Evolutionary conservation across 768 basidiomycete genomes (phyloP).

Genomic region (Hericium coralloides): DNA sequence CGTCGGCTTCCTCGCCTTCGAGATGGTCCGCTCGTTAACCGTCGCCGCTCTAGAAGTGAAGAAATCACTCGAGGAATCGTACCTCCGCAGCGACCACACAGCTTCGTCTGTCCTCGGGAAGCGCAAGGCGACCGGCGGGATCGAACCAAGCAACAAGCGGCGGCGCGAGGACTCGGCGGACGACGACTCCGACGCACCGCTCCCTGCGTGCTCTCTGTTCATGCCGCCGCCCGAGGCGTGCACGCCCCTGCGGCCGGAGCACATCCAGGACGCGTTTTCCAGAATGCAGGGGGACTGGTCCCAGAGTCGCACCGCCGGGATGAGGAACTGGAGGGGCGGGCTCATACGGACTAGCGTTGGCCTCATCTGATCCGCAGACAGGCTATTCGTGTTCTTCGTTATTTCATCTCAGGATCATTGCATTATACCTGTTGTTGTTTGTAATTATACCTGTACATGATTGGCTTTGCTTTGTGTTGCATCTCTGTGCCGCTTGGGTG

Average conservation of each 20-base stretch:
- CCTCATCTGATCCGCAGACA: constrained; percentile 48
- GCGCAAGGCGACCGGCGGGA: constrained; percentile 41
- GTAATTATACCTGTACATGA: too few relatives aligned
- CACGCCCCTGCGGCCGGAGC: constrained; percentile 70
- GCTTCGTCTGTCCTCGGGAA: constrained; percentile 59
- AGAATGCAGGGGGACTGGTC: constrained; percentile 85
- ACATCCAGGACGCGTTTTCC: constrained; percentile 87
- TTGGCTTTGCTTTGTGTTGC: too few relatives aligned
- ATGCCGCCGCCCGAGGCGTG: constrained; percentile 75
- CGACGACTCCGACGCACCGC: constrained; percentile 47
- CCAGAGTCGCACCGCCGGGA: constrained; percentile 73
- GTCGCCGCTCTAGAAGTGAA: constrained; percentile 83
- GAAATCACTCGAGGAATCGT: constrained; percentile 65
- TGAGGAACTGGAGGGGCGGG: constrained; percentile 86
- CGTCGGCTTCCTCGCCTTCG: constrained; percentile 94
- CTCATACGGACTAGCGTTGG: constrained; percentile 70
- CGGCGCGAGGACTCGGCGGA: constrained; percentile 48
- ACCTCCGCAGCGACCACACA: constrained; percentile 54
- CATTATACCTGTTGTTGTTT: constrained; percentile 8
- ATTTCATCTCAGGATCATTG: not conserved
- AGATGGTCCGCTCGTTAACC: constrained; percentile 92
- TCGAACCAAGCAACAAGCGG: constrained; percentile 35
- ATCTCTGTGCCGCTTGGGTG: too few relatives aligned
- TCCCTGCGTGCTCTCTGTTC: constrained; percentile 69
- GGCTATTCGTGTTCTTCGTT: constrained; percentile 9